These are phyloP conservation scores for Arthrocladium fulminans DNA, from an alignment of 2,329 filamentous ascomycete genomes.

Conservation along the genomic window DNA sequence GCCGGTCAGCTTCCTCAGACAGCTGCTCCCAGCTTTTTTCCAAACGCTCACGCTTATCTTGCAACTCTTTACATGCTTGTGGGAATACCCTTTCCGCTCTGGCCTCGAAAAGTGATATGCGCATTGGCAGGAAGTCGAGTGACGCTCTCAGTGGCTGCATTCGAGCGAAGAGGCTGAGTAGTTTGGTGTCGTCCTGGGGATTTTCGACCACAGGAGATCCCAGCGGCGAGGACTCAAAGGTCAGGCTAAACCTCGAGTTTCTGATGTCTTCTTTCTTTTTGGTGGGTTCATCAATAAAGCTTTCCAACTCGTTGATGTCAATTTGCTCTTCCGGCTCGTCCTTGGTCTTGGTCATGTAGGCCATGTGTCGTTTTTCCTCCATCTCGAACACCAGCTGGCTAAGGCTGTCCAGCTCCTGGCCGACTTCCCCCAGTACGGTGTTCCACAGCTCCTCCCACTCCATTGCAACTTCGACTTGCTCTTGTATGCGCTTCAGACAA, in stretches of 20 bases:
- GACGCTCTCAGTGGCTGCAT: conserved; percentile 93
- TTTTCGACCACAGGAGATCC: conserved; percentile 36
- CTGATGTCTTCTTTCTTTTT: conserved; percentile 41
- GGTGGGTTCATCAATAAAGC: conserved; percentile 77
- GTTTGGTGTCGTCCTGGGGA: conserved; percentile 71
- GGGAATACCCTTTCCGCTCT: conserved; percentile 74
- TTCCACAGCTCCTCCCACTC: conserved; percentile 99
- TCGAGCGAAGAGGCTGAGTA: conserved; percentile 82
- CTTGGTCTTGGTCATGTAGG: conserved; percentile 53
- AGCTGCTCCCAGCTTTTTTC: conserved; percentile 83
- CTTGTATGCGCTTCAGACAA: conserved; percentile 69
- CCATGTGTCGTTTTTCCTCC: conserved; percentile 88
- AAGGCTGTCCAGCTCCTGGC: conserved; percentile 74
- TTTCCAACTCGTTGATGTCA: conserved; percentile 84
- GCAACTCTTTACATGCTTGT: conserved; percentile 80
- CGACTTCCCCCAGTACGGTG: conserved; percentile 84
- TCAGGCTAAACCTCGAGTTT: conserved; percentile 57
- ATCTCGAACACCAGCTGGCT: conserved; percentile 85
- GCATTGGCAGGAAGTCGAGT: conserved; percentile 91
- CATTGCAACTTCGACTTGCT: conserved; percentile 93
- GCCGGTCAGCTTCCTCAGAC: conserved; percentile 78
- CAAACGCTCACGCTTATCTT: conserved; percentile 61
- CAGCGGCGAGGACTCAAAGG: conserved; percentile 41
- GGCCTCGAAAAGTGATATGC: conserved; percentile 73
- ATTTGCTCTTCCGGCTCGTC: conserved; percentile 51